Evolutionary conservation across 306 rosid genomes (phyloP).

Genomic region (Rosa persica): DNA sequence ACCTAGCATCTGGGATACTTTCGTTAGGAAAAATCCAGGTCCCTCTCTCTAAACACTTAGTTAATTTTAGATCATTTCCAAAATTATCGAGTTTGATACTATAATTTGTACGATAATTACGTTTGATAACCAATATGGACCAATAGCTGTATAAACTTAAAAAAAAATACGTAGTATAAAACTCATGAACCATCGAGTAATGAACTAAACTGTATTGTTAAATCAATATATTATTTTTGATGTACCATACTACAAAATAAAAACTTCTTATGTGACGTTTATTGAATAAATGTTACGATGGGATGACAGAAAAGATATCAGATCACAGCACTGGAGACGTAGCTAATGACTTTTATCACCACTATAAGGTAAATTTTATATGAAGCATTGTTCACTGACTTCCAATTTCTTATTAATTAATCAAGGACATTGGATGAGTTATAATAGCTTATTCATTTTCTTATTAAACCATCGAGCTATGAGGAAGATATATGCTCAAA

Average conservation of each 20-base stretch:
- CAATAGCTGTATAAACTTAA: too few species aligned
- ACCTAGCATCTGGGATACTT: slow-evolving; percentile 25
- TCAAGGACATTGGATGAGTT: background rate
- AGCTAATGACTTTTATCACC: slow-evolving; percentile 63
- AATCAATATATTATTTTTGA: background rate
- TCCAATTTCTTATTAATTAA: background rate
- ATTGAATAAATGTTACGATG: background rate
- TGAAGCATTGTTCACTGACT: background rate
- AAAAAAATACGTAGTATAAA: too few species aligned
- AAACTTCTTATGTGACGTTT: too few species aligned
- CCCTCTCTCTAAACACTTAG: background rate
- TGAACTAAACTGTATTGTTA: too few species aligned
- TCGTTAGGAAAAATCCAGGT: slow-evolving; percentile 28
- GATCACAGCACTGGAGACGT: slow-evolving; percentile 50
- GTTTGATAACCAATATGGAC: too few species aligned
- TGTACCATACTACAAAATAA: background rate
- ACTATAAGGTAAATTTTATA: slow-evolving; percentile 45
- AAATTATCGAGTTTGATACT: too few species aligned
- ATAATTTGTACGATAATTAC: too few species aligned
- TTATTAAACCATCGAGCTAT: too few species aligned
- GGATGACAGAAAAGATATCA: slow-evolving; percentile 36
- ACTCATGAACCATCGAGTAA: too few species aligned
- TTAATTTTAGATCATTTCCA: too few species aligned
- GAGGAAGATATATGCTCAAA: too few species aligned
- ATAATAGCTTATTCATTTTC: background rate